A percentile compares a stretch with the other conserved stretches of the same genome.
Conservation (phyloP, 768 basidiomycete species). For the Suillus decipiens region DNA sequence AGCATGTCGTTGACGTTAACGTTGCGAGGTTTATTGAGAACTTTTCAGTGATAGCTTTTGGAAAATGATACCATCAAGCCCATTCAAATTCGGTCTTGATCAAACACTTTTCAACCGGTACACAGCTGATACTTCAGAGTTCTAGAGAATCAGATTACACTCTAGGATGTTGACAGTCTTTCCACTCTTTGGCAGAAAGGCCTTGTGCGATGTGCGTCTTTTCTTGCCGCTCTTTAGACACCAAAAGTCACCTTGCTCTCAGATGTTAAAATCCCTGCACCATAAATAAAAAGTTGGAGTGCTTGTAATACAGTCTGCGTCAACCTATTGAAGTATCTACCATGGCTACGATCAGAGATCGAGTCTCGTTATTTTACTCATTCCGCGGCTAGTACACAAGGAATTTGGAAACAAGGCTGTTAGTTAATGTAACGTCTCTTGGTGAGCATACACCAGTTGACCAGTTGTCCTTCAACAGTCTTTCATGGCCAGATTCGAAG, state of each 20-base stretch:
- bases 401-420: slow-evolving; percentile 41
- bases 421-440: slow-evolving; percentile 59
- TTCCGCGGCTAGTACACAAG: slow-evolving; percentile 44
- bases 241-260: slow-evolving; percentile 33
- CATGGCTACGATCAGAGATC: slow-evolving; percentile 47
- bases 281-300: slow-evolving; percentile 35
- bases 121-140: slow-evolving; percentile 5
- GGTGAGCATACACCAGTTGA: slow-evolving; percentile 33
- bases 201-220: slow-evolving; percentile 39
- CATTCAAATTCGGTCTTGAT: slow-evolving; percentile 37
- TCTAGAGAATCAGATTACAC: slow-evolving; percentile 34
- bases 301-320: slow-evolving; percentile 48
- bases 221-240: background rate
- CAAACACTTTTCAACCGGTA: background rate
- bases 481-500: slow-evolving; percentile 28
- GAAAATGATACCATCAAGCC: slow-evolving; percentile 46
- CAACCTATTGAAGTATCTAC: slow-evolving; percentile 52
- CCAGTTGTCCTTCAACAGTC: background rate
- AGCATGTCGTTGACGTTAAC: background rate
- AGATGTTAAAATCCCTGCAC: slow-evolving; percentile 35
- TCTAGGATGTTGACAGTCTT: slow-evolving; percentile 31
- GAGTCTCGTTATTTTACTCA: slow-evolving; percentile 37
- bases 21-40: background rate
- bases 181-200: slow-evolving; percentile 37
- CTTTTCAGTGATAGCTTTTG: slow-evolving; percentile 45